Evolutionary conservation across 495 filamentous ascomycete species (phyloP).

Genomic region (Neurospora sublineolata): DNA sequence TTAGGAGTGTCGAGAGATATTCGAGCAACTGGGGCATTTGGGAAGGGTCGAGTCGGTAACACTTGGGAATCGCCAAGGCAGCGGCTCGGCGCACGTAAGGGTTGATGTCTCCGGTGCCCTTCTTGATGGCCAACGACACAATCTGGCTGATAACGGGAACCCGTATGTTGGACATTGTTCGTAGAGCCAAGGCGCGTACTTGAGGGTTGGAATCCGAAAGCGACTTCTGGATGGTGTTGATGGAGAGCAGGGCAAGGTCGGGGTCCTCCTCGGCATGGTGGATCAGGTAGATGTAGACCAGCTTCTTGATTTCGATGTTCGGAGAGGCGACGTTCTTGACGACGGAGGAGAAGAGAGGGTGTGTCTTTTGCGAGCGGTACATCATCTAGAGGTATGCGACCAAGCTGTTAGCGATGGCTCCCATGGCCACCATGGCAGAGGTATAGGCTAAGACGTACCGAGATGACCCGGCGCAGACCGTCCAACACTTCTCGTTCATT

Average conservation of each 20-base stretch:
- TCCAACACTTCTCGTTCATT: slow-evolving; percentile 89
- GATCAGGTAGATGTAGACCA: slow-evolving; percentile 95
- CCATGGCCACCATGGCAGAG: slow-evolving; percentile 2
- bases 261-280: slow-evolving; percentile 92
- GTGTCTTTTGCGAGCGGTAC: slow-evolving; percentile 73
- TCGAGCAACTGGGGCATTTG: slow-evolving; percentile 76
- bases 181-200: slow-evolving; percentile 78
- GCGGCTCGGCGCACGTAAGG: slow-evolving; percentile 86
- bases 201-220: slow-evolving; percentile 85
- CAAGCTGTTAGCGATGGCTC: slow-evolving; percentile 11
- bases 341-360: slow-evolving; percentile 83
- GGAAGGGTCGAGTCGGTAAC: slow-evolving; percentile 81
- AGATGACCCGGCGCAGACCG: slow-evolving; percentile 78
- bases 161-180: slow-evolving; percentile 89
- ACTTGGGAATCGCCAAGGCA: slow-evolving; percentile 92
- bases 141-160: slow-evolving; percentile 99
- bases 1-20: slow-evolving; percentile 63
- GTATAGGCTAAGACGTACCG: slow-evolving; percentile 44
- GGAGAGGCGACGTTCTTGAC: slow-evolving; percentile 93
- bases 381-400: slow-evolving; percentile 55
- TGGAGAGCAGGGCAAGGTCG: slow-evolving; percentile 86
- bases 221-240: slow-evolving; percentile 97
- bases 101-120: slow-evolving; percentile 86
- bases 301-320: slow-evolving; percentile 86
- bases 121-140: slow-evolving; percentile 89